These are phyloP conservation scores for Citrus maxima DNA, from an alignment of 345 rosid species.

Conservation along the genomic window DNA sequence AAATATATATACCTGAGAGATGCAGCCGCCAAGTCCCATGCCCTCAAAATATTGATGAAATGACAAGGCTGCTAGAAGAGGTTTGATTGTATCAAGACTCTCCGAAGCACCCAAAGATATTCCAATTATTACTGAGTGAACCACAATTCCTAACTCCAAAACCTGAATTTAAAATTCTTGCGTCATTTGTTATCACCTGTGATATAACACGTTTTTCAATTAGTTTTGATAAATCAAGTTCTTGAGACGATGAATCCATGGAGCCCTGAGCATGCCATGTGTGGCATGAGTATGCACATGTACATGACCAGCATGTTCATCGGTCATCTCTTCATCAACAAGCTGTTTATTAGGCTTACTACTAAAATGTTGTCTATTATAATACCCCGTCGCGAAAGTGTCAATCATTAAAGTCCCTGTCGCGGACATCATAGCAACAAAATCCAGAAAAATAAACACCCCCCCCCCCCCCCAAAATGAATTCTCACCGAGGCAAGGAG, in stretches of 20 bases:
- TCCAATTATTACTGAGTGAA: conserved; percentile 70
- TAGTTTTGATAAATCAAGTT: conserved; percentile 19
- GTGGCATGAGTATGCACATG: conserved; percentile 66
- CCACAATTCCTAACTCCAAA: conserved; percentile 68
- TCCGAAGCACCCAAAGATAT: conserved; percentile 54
- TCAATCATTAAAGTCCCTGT: conserved; percentile 57
- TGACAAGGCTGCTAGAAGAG: conserved; percentile 57
- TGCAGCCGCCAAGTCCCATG: conserved; percentile 83
- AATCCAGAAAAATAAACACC: conserved; percentile 57
- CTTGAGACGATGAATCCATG: conserved; percentile 15
- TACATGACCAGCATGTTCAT: conserved; percentile 41
- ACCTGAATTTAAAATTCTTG: conserved; percentile 25
- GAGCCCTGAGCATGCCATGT: conserved; percentile 59
- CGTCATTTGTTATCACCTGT: conserved; percentile 23
- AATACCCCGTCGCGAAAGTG: conserved; percentile 44
- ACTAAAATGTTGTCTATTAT: conserved; percentile 35
- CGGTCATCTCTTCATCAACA: conserved; percentile 37
- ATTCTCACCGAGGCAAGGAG: conserved; percentile 37
- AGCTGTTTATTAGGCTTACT: conserved; percentile 15
- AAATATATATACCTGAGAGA: conserved; percentile 37
- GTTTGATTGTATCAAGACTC: conserved; percentile 49
- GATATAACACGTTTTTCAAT: conserved; percentile 46
- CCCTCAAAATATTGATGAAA: conserved; percentile 83
- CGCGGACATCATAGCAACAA: conserved; percentile 50
- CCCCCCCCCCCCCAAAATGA: conserved; percentile 33